These are phyloP conservation scores for Hylodesmum podocarpum DNA, from an alignment of 306 rosid species.

Conservation along the genomic window DNA sequence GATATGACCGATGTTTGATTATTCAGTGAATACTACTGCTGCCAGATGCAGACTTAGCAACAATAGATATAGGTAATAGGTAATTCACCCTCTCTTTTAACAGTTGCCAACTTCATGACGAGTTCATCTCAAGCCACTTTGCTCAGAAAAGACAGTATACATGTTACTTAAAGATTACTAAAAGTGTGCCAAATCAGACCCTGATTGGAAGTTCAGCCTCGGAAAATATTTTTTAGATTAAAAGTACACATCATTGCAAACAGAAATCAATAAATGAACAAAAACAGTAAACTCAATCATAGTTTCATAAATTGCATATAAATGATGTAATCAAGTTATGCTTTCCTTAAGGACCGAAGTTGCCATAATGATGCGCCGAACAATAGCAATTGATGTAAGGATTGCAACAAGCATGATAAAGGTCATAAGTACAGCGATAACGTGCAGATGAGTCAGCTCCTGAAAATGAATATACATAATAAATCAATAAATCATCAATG, in stretches of 20 bases:
- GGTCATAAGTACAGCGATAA: constrained; percentile 76
- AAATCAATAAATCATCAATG: constrained; percentile 17
- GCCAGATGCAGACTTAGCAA: neutral
- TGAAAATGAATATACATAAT: constrained; percentile 40
- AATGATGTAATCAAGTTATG: neutral
- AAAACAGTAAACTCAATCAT: constrained; percentile 12
- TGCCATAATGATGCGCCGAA: constrained; percentile 95
- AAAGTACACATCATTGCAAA: neutral
- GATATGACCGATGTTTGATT: neutral
- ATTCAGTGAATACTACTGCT: neutral
- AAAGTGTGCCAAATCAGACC: neutral
- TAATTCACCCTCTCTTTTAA: neutral
- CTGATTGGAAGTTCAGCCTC: neutral
- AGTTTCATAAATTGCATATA: constrained; percentile 17
- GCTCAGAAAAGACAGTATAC: neutral
- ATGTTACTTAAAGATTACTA: neutral
- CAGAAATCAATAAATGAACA: neutral
- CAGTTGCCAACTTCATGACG: neutral
- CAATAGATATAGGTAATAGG: neutral
- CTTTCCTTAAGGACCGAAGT: constrained; percentile 96
- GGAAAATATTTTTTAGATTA: neutral
- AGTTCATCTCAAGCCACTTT: neutral
- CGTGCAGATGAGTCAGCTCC: constrained; percentile 88
- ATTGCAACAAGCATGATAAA: constrained; percentile 69
- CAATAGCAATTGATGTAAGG: constrained; percentile 87